These are phyloP conservation scores for Solanum hybrid DNA, from an alignment of 305 asterid genomes.

Conservation along the genomic window DNA sequence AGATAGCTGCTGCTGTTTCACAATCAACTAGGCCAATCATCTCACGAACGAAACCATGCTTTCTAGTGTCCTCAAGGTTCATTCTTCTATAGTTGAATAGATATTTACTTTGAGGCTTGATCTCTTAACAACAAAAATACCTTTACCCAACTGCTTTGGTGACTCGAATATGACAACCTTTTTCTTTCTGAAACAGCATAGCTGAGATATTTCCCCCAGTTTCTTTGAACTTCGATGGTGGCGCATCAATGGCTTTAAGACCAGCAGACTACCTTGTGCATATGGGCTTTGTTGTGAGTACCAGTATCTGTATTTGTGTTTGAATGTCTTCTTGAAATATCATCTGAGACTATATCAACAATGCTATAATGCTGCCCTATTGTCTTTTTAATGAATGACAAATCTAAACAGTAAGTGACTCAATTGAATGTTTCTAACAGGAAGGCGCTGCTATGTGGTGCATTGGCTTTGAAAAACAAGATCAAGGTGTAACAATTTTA, in stretches of 20 bases:
- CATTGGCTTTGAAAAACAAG: conserved; percentile 61
- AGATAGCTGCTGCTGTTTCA: conserved; percentile 67
- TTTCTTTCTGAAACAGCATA: conserved; percentile 35
- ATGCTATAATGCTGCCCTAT: neutral
- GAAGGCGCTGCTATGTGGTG: conserved; percentile 86
- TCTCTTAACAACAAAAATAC: neutral
- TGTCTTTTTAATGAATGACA: neutral
- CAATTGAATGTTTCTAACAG: conserved; percentile 27
- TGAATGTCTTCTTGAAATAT: neutral
- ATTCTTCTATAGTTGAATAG: neutral
- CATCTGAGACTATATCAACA: neutral
- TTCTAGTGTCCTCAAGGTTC: conserved; percentile 49
- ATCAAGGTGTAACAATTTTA: conserved; percentile 65
- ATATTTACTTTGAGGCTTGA: neutral
- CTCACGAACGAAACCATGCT: conserved; percentile 55
- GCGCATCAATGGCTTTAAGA: conserved; percentile 68
- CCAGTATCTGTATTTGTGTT: neutral
- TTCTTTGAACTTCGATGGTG: conserved; percentile 80
- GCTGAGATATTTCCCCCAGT: conserved; percentile 63
- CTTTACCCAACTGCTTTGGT: neutral
- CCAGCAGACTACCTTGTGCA: conserved; percentile 78
- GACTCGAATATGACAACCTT: conserved; percentile 4
- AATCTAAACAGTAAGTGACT: neutral
- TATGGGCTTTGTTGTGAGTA: conserved; percentile 62
- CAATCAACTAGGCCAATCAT: conserved; percentile 39